phyloP scores from a whole-genome alignment of 306 rosid species.

The Senna siamea region DNA sequence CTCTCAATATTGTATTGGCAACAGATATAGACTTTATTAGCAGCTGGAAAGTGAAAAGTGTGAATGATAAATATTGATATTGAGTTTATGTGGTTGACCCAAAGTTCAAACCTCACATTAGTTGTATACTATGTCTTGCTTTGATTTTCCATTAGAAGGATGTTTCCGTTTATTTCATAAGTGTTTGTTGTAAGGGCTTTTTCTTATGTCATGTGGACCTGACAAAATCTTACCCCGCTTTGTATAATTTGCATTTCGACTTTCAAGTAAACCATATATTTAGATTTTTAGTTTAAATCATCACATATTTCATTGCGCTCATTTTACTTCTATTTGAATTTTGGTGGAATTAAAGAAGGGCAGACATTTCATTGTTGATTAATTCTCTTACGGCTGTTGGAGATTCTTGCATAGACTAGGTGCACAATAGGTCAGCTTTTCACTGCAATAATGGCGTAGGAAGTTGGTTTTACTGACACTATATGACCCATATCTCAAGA shows the following conservation, averaged over 20 bases:
- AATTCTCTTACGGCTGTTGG: background rate
- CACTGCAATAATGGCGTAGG: background rate
- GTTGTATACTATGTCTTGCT: background rate
- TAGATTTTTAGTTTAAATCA: constrained; percentile 7
- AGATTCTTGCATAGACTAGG: background rate
- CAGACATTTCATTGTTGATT: constrained; percentile 13
- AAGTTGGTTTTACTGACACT: constrained; percentile 3
- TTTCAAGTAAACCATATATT: constrained; percentile 23
- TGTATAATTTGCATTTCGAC: too few relatives aligned
- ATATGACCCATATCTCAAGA: constrained; percentile 15
- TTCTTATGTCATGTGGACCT: too few relatives aligned
- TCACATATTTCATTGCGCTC: constrained; percentile 11
- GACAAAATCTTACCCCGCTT: too few relatives aligned
- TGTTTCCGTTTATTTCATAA: too few relatives aligned
- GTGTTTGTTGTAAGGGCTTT: too few relatives aligned
- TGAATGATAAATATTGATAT: background rate
- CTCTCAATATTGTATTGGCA: background rate
- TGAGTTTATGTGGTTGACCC: background rate
- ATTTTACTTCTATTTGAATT: constrained; percentile 15
- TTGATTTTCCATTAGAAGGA: constrained; percentile 1
- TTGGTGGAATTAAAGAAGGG: background rate
- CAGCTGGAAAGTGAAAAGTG: background rate
- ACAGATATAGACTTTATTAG: background rate
- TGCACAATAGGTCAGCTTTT: background rate
- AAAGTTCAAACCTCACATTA: background rate